A percentile compares a stretch with the other conserved stretches of the same genome.
phyloP scores from a whole-genome alignment of 1,139 yeast genomes.

The Geotrichum cucujoidarum region DNA sequence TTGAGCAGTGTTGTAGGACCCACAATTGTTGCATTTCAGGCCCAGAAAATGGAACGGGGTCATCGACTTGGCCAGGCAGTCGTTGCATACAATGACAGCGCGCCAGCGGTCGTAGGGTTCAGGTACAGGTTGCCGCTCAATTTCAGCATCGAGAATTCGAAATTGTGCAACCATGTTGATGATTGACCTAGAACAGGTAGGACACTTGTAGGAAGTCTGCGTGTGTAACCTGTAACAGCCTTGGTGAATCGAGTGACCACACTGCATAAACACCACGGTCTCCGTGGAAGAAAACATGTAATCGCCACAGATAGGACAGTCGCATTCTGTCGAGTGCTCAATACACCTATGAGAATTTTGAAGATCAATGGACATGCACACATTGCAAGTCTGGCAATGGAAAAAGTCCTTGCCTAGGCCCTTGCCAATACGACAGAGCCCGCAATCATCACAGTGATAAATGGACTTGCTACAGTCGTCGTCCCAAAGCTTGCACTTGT shows the following conservation, averaged over 20 bases:
- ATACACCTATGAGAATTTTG: constrained; percentile 76
- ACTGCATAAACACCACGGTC: constrained; percentile 85
- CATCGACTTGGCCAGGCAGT: constrained; percentile 78
- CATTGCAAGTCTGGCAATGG: constrained; percentile 87
- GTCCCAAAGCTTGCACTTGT: constrained; percentile 71
- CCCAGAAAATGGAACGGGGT: constrained; percentile 81
- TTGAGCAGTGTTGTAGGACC: constrained; percentile 80
- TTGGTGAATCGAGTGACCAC: constrained; percentile 94
- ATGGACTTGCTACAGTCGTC: constrained; percentile 69
- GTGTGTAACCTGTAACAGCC: constrained; percentile 74
- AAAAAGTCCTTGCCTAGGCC: constrained; percentile 86
- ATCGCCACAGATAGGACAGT: constrained; percentile 91
- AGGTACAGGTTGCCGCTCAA: constrained; percentile 70
- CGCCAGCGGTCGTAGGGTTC: constrained; percentile 73
- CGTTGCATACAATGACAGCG: constrained; percentile 77
- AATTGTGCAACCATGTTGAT: constrained; percentile 86
- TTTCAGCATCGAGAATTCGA: constrained; percentile 78
- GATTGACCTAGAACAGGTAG: constrained; percentile 79
- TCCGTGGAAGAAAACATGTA: constrained; percentile 81
- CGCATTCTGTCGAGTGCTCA: constrained; percentile 80
- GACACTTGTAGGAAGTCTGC: constrained; percentile 81
- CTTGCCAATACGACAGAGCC: constrained; percentile 83
- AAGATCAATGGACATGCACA: constrained; percentile 77
- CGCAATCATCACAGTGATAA: constrained; percentile 90
- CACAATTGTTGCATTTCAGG: constrained; percentile 78